Evolutionary conservation across 768 basidiomycete species (phyloP).

Genomic region (Cyclocybe cylindracea): DNA sequence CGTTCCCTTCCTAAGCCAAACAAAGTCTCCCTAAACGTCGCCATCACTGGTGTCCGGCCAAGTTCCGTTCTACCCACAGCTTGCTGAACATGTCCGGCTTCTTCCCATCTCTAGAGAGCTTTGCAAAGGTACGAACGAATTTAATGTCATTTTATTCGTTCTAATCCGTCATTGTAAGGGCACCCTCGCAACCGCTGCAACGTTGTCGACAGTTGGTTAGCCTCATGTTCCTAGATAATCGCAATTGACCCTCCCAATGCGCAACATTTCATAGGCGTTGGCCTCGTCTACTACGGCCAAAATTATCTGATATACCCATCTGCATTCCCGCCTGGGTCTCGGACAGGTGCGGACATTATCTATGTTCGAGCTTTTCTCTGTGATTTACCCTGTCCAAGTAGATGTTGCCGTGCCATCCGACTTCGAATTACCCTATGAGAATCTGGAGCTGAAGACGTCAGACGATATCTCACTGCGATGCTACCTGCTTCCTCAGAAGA

Average conservation of each 20-base stretch:
- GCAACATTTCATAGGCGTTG: slow-evolving; percentile 46
- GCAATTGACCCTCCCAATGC: slow-evolving; percentile 1
- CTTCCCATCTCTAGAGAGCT: slow-evolving; percentile 46
- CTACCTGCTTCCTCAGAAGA: slow-evolving; percentile 73
- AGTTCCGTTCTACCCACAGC: too few relatives aligned
- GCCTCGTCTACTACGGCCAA: slow-evolving; percentile 84
- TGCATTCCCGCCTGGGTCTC: slow-evolving; percentile 74
- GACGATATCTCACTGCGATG: slow-evolving; percentile 75
- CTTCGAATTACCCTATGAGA: slow-evolving; percentile 73
- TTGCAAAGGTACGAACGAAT: slow-evolving; percentile 40
- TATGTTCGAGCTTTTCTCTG: neutral
- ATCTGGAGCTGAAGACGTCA: slow-evolving; percentile 68
- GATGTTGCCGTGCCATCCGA: slow-evolving; percentile 74
- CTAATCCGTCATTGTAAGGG: slow-evolving; percentile 36
- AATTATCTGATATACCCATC: slow-evolving; percentile 91
- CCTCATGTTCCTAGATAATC: neutral
- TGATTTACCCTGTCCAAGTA: slow-evolving; percentile 22
- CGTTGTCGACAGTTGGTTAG: slow-evolving; percentile 57
- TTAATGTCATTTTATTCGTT: neutral
- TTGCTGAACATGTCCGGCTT: slow-evolving; percentile 31
- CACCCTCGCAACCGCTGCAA: slow-evolving; percentile 55
- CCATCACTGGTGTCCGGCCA: too few relatives aligned
- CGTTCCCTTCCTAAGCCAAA: too few relatives aligned
- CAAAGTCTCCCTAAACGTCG: too few relatives aligned
- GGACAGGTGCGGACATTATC: slow-evolving; percentile 53